These are phyloP conservation scores for Trichoderma koningiopsis DNA, from an alignment of 2,329 filamentous ascomycete species.

Conservation along the genomic window DNA sequence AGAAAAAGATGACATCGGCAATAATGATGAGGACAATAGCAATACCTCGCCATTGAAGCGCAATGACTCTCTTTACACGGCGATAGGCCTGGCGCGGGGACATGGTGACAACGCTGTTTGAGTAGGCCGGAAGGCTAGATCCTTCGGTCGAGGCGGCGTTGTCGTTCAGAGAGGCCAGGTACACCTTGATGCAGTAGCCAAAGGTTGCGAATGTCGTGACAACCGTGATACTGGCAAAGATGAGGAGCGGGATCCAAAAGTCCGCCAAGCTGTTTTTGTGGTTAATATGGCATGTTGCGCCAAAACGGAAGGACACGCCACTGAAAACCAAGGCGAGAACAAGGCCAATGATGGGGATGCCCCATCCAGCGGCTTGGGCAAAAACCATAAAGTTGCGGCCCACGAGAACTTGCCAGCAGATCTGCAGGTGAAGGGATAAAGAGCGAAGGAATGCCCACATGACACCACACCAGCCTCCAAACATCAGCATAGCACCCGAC, in stretches of 20 bases:
- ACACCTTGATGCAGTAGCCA: constrained; percentile 92
- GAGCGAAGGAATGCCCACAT: constrained; percentile 93
- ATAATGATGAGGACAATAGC: constrained; percentile 88
- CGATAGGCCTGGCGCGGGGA: constrained; percentile 86
- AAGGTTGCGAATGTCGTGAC: constrained; percentile 84
- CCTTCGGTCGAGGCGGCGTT: constrained; percentile 69
- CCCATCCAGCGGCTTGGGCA: constrained; percentile 80
- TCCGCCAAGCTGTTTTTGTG: constrained; percentile 78
- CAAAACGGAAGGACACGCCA: constrained; percentile 93
- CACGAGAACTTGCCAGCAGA: constrained; percentile 94
- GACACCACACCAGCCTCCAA: constrained; percentile 80
- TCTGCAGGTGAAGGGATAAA: constrained; percentile 91
- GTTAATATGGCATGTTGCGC: constrained; percentile 91
- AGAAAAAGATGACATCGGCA: constrained; percentile 90
- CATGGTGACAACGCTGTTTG: constrained; percentile 72
- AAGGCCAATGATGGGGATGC: constrained; percentile 75
- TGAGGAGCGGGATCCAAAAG: constrained; percentile 87
- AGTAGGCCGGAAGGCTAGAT: constrained; percentile 70
- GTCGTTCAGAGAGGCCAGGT: constrained; percentile 80
- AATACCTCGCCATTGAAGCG: constrained; percentile 93
- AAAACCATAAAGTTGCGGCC: constrained; percentile 88
- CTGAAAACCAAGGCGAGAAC: constrained; percentile 78
- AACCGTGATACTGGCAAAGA: constrained; percentile 74
- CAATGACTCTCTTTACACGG: constrained; percentile 80
- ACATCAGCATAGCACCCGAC: constrained; percentile 81